Conservation (phyloP, 192 early-diverging fungal genomes). For the Funneliformis geosporum region DNA sequence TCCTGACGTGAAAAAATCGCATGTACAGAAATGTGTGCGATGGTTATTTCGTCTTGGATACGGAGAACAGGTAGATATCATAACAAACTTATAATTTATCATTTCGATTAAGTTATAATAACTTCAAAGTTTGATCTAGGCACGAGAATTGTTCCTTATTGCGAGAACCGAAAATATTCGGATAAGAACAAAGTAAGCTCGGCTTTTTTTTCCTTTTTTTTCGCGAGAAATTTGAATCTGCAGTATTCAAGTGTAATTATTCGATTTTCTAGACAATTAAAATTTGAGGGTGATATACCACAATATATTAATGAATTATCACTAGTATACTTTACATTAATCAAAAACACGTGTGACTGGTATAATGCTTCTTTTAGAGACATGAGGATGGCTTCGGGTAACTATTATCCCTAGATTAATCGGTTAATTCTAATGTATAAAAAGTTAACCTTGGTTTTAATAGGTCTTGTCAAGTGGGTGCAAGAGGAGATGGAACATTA, state of each 20-base stretch:
- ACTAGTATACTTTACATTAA: slow-evolving; percentile 84
- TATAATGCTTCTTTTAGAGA: slow-evolving; percentile 87
- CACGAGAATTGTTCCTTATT: slow-evolving; percentile 83
- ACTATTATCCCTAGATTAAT: not conserved
- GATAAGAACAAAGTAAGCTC: slow-evolving; percentile 64
- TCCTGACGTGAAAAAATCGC: slow-evolving; percentile 76
- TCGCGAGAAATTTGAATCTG: not conserved
- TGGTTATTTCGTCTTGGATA: slow-evolving; percentile 78
- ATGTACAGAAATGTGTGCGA: slow-evolving; percentile 77
- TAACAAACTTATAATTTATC: not conserved
- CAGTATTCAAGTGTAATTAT: not conserved
- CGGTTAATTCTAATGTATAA: not conserved
- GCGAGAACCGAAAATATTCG: slow-evolving; percentile 77
- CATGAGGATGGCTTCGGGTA: slow-evolving; percentile 85
- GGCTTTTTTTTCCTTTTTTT: too few relatives aligned
- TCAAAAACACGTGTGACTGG: slow-evolving; percentile 97
- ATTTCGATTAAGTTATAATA: not conserved
- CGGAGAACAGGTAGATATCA: slow-evolving; percentile 58
- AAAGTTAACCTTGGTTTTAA: not conserved
- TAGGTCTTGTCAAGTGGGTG: slow-evolving; percentile 92
- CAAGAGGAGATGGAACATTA: slow-evolving; percentile 82
- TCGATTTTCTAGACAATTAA: slow-evolving; percentile 63
- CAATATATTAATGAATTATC: slow-evolving; percentile 85
- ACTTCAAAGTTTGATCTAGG: slow-evolving; percentile 46
- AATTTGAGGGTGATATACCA: slow-evolving; percentile 86